A percentile compares a stretch with the other conserved stretches of the same genome.
These are phyloP conservation scores for Penicillium fimorum DNA, from an alignment of 495 filamentous ascomycete genomes.

Conservation along the genomic window DNA sequence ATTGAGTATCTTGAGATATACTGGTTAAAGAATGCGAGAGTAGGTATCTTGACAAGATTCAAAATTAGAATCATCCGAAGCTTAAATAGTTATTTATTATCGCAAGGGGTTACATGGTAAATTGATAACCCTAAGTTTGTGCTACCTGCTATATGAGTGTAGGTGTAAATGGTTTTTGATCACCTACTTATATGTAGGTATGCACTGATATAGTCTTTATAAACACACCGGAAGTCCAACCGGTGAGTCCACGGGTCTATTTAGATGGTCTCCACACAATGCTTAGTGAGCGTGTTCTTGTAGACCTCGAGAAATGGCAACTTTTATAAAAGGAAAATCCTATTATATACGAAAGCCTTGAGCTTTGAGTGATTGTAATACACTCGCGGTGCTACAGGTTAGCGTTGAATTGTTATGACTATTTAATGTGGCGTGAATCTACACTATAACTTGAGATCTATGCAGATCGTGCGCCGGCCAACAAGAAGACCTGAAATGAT, in stretches of 20 bases:
- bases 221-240: background rate
- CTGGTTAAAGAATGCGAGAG: background rate
- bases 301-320: background rate
- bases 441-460: background rate
- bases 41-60: background rate
- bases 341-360: background rate
- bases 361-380: no score
- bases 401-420: no score
- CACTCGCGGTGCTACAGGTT: no score
- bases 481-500: background rate
- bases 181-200: background rate
- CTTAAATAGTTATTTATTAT: no score
- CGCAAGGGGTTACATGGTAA: no score
- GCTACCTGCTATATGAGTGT: no score
- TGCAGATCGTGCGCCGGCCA: background rate
- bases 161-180: background rate
- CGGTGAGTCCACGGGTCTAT: background rate
- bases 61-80: no score
- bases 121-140: no score
- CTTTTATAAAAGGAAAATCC: background rate
- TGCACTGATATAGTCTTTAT: background rate
- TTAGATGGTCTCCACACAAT: background rate
- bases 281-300: background rate
- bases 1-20: background rate
- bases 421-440: no score